A percentile compares a stretch with the other conserved stretches of the same genome.
Conservation (phyloP, 2,329 filamentous ascomycete genomes). For the Fusarium sp. region DNA sequence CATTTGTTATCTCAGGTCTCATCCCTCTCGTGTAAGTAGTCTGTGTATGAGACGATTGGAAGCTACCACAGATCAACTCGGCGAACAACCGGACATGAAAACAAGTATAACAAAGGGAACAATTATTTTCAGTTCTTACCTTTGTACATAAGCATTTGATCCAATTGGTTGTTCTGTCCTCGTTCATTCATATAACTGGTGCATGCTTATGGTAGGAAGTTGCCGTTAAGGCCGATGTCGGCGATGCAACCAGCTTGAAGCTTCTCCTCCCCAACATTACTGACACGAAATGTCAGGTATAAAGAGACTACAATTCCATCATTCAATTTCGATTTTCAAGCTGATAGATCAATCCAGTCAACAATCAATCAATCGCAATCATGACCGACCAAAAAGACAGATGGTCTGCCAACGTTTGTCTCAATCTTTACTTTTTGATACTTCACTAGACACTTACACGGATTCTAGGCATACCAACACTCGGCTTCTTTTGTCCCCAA, state of each 20-base stretch:
- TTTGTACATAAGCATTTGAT: neutral
- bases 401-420: slow-evolving; percentile 47
- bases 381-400: slow-evolving; percentile 47
- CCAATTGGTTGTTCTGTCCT: neutral
- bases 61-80: neutral
- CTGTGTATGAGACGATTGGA: neutral
- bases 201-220: neutral
- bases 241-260: slow-evolving; percentile 18
- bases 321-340: neutral
- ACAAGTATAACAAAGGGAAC: neutral
- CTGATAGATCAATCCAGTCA: neutral
- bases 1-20: neutral
- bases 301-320: slow-evolving; percentile 15
- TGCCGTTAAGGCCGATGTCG: slow-evolving; percentile 44
- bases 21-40: neutral
- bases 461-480: slow-evolving; percentile 66
- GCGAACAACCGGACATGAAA: neutral
- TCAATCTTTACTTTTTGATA: neutral
- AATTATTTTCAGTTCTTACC: neutral
- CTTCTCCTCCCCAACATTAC: slow-evolving; percentile 32
- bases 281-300: slow-evolving; percentile 17
- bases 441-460: slow-evolving; percentile 33
- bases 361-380: neutral
- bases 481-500: slow-evolving; percentile 74
- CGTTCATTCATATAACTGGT: neutral